Conservation (phyloP, 352 stramenopile species). For the Globisporangium solare region DNA sequence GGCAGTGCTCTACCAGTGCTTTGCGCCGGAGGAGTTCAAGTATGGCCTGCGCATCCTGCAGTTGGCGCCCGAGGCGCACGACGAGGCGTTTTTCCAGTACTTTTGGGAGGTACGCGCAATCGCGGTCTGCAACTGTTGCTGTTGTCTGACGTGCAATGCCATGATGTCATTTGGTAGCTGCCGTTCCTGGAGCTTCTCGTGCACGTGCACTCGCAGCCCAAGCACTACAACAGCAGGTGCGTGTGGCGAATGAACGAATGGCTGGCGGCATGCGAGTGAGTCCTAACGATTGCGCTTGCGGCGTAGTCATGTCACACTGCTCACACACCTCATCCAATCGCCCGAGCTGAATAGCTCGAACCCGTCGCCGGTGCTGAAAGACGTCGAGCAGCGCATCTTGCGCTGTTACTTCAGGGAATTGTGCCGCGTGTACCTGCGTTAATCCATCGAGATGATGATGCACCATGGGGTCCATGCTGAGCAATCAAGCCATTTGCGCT, state of each 20-base stretch:
- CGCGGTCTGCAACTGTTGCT: too few relatives aligned
- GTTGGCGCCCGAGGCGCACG: conserved; percentile 59
- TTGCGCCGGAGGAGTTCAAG: conserved; percentile 71
- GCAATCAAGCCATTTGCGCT: not conserved
- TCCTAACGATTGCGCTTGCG: conserved; percentile 10
- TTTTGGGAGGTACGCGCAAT: conserved; percentile 67
- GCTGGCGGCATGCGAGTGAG: not conserved
- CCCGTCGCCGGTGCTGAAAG: conserved; percentile 50
- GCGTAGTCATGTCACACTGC: conserved; percentile 57
- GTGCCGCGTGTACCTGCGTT: conserved; percentile 51
- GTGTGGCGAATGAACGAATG: not conserved
- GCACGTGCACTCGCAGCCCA: conserved; percentile 66
- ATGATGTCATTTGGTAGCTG: conserved; percentile 23
- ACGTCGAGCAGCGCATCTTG: conserved; percentile 73
- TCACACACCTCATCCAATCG: conserved; percentile 80
- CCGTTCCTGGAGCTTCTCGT: conserved; percentile 80
- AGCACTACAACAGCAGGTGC: conserved; percentile 67
- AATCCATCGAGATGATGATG: not conserved
- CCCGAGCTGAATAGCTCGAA: conserved; percentile 81
- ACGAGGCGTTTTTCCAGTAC: conserved; percentile 81
- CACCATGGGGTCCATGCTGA: not conserved
- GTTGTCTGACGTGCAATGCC: not conserved
- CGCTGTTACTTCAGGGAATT: conserved; percentile 80
- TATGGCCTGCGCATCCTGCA: conserved; percentile 80
- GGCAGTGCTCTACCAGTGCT: conserved; percentile 83